These are phyloP conservation scores for Circinella minor DNA, from an alignment of 371 early-diverging fungal genomes.

Conservation along the genomic window DNA sequence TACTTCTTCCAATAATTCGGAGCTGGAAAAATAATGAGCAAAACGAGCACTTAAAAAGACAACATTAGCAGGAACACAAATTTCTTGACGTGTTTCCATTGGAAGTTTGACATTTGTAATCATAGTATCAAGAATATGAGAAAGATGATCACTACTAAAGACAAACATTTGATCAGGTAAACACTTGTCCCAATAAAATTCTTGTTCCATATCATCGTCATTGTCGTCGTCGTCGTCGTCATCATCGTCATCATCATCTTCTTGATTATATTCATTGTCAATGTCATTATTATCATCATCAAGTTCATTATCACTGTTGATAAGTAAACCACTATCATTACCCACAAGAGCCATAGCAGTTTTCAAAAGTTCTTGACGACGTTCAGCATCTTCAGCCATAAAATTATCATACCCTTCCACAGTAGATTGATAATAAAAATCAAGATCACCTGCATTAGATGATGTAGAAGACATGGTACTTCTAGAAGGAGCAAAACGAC, in stretches of 20 bases:
- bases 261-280: conserved; percentile 20
- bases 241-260: conserved; percentile 27
- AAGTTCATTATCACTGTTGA: conserved; percentile 16
- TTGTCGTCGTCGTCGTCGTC: conserved; percentile 32
- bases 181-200: conserved; percentile 80
- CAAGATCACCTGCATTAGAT: conserved; percentile 45
- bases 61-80: conserved; percentile 83
- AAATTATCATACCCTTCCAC: conserved; percentile 46
- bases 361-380: conserved; percentile 46
- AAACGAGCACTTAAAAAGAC: conserved; percentile 89
- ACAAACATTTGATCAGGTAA: conserved; percentile 91
- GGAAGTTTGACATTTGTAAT: conserved; percentile 66
- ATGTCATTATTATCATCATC: conserved; percentile 30
- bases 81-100: conserved; percentile 53
- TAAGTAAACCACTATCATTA: conserved; percentile 9
- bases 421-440: conserved; percentile 49
- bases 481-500: conserved; percentile 18
- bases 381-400: conserved; percentile 53
- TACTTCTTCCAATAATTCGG: conserved; percentile 74
- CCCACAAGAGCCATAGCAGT: conserved; percentile 30
- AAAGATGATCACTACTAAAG: conserved; percentile 62
- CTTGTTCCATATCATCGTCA: conserved; percentile 25
- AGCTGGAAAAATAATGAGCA: conserved; percentile 78
- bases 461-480: conserved; percentile 35
- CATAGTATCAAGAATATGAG: conserved; percentile 71